phyloP scores from a whole-genome alignment of 495 filamentous ascomycete genomes.

The Usnea hakonensis region DNA sequence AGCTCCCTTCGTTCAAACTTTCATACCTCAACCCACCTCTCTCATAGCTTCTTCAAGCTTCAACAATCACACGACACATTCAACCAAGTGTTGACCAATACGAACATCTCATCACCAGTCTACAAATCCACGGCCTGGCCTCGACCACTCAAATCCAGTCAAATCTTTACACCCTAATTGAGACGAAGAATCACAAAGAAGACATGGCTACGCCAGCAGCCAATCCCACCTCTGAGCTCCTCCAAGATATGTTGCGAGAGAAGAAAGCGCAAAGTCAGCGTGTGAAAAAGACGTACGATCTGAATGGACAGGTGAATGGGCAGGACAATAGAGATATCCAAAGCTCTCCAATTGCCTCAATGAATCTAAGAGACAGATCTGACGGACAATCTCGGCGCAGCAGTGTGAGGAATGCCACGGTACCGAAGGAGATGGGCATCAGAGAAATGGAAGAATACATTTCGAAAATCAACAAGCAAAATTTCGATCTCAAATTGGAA shows the following conservation, averaged over 20 bases:
- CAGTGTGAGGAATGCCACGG: constrained; percentile 29
- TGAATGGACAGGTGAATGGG: constrained; percentile 16
- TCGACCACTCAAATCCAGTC: neutral
- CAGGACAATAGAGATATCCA: constrained; percentile 25
- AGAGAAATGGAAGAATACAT: constrained; percentile 47
- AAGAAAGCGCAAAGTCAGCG: constrained; percentile 30
- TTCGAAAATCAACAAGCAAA: constrained; percentile 70
- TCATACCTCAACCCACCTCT: neutral
- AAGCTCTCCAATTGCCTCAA: constrained; percentile 28
- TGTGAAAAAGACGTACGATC: constrained; percentile 29
- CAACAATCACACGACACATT: neutral
- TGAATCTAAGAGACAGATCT: constrained; percentile 30
- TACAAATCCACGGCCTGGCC: neutral
- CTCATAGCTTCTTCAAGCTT: neutral
- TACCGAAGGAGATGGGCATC: constrained; percentile 43
- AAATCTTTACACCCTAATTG: neutral
- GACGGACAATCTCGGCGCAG: constrained; percentile 33
- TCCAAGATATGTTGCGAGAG: constrained; percentile 44
- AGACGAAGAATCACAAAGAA: neutral
- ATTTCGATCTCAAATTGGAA: constrained; percentile 85
- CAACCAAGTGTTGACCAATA: neutral
- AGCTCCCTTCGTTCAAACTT: neutral
- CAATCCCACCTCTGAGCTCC: constrained; percentile 40
- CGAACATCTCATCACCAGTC: neutral
- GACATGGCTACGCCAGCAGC: constrained; percentile 4